Evolutionary conservation across 495 filamentous ascomycete genomes (phyloP).

Genomic region (Parathielavia hyrcaniae): DNA sequence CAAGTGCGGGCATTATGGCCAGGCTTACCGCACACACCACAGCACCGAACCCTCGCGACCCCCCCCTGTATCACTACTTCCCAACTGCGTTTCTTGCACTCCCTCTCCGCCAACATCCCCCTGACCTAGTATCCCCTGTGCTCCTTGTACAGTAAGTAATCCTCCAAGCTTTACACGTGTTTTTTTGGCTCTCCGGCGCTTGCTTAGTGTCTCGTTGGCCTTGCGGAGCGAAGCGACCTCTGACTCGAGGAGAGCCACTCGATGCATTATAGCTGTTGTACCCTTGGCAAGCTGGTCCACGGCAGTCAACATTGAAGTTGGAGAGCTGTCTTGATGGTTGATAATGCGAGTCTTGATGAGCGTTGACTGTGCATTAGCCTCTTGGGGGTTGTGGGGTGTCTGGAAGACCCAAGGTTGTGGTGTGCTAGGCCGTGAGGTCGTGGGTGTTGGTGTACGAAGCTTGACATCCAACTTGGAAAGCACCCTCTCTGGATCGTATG

Average conservation of each 20-base stretch:
- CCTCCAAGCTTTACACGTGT: too few species aligned
- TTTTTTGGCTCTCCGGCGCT: too few species aligned
- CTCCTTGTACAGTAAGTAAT: conserved; percentile 5
- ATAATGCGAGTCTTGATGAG: conserved; percentile 7
- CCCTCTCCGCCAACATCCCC: too few species aligned
- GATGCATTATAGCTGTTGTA: conserved; percentile 1
- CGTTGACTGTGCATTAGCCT: neutral
- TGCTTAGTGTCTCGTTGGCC: too few species aligned
- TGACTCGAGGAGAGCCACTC: neutral
- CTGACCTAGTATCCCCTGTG: neutral
- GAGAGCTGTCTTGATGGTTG: conserved; percentile 6
- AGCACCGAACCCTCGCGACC: neutral
- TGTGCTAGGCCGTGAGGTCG: too few species aligned
- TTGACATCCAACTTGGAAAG: too few species aligned
- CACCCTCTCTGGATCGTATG: too few species aligned
- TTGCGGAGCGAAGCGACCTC: too few species aligned
- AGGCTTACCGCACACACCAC: conserved; percentile 2
- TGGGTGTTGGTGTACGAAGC: neutral
- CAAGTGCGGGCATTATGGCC: neutral
- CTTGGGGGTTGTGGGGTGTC: neutral
- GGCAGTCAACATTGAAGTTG: neutral
- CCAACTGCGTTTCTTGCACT: too few species aligned
- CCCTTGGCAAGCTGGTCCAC: conserved; percentile 5
- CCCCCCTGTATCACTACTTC: neutral
- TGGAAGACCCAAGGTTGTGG: neutral